Evolutionary conservation across 208 protist genomes (phyloP).

Genomic region (Acanthamoeba lenticulata): DNA sequence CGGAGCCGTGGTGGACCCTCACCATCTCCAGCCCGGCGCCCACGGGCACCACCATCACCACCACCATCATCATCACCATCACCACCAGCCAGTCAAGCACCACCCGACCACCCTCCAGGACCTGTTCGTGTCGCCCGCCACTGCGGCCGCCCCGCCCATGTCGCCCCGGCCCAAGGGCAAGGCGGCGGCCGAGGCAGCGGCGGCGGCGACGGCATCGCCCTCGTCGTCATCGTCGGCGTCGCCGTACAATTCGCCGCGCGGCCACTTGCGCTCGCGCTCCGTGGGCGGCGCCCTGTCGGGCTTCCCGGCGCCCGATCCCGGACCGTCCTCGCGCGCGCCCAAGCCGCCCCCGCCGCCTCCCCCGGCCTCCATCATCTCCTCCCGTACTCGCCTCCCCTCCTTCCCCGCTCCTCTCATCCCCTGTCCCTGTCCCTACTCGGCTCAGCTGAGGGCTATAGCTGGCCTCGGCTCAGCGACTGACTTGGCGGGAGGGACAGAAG

Average conservation of each 20-base stretch:
- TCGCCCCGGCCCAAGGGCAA: not conserved
- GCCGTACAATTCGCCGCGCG: not conserved
- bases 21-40: too few relatives aligned
- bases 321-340: not conserved
- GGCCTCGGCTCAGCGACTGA: too few relatives aligned
- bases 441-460: too few relatives aligned
- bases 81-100: not conserved
- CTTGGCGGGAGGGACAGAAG: not conserved
- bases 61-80: not conserved
- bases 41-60: not conserved
- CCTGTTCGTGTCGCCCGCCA: not conserved
- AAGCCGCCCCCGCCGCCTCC: not conserved
- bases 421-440: too few relatives aligned
- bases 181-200: not conserved
- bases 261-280: not conserved
- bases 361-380: not conserved
- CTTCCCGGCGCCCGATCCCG: not conserved
- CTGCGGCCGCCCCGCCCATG: not conserved
- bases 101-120: constrained; percentile 30
- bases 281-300: not conserved
- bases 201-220: too few relatives aligned
- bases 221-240: too few relatives aligned
- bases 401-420: too few relatives aligned
- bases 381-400: too few relatives aligned
- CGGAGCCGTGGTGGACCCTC: not conserved